Percentiles rank a stretch among this genome's conserved stretches.
phyloP scores from a whole-genome alignment of 495 filamentous ascomycete species.

The Daldinia bambusicola region DNA sequence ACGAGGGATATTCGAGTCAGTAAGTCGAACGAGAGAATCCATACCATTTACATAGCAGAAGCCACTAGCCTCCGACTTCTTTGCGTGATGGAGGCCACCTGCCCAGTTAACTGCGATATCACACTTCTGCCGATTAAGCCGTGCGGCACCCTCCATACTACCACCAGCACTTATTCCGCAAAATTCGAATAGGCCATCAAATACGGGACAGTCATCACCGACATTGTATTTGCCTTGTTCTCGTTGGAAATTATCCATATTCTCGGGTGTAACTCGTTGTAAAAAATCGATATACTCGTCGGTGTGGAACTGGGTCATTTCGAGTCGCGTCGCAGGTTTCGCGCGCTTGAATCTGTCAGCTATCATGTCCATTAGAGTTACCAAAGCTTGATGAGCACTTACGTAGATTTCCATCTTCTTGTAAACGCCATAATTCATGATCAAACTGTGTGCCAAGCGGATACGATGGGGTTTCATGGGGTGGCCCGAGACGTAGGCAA shows the following conservation, averaged over 20 bases:
- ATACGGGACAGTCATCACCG: constrained; percentile 97
- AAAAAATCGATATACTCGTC: constrained; percentile 99
- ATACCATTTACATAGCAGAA: constrained; percentile 98
- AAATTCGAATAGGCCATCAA: constrained; percentile 97
- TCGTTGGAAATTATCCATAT: constrained; percentile 93
- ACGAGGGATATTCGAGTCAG: constrained; percentile 18
- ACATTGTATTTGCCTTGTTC: constrained; percentile 98
- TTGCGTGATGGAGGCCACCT: constrained; percentile 95
- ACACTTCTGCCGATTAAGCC: constrained; percentile 91
- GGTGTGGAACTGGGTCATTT: constrained; percentile 99
- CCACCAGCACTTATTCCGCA: constrained; percentile 97
- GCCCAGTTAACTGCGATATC: constrained; percentile 99
- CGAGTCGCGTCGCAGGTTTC: constrained; percentile 92
- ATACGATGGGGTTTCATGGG: constrained; percentile 99
- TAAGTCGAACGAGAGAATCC: constrained; percentile 30
- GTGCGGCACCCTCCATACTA: constrained; percentile 95
- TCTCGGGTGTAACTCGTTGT: constrained; percentile 94
- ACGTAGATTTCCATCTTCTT: constrained; percentile 99
- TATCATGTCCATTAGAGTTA: neutral
- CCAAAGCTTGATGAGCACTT: constrained; percentile 47
- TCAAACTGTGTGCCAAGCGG: constrained; percentile 92
- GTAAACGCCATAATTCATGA: constrained; percentile 99
- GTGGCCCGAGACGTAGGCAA: constrained; percentile 97
- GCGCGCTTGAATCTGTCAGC: constrained; percentile 70
- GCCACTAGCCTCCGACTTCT: constrained; percentile 94